A percentile compares a stretch with the other conserved stretches of the same genome.
Conservation (phyloP, 2,329 filamentous ascomycete species). For the Neonectria coccinea region DNA sequence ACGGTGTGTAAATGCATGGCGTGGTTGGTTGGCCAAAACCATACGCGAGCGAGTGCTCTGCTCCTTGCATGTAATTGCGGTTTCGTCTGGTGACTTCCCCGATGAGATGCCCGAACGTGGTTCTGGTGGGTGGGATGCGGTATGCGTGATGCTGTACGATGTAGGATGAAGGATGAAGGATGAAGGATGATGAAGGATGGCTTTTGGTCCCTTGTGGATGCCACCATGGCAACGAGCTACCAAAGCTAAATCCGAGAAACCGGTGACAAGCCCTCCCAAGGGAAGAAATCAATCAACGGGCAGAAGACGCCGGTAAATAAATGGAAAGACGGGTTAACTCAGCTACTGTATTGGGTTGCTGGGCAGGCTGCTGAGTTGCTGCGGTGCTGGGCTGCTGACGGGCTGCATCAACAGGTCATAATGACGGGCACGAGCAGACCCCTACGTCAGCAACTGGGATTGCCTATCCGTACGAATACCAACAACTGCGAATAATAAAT, state of each 20-base stretch:
- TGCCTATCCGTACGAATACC: too few species aligned
- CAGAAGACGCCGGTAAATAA: not conserved
- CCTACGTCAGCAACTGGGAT: not conserved
- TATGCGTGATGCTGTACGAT: not conserved
- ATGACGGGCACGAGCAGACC: not conserved
- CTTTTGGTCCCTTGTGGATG: not conserved
- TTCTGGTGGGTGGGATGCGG: not conserved
- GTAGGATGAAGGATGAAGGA: not conserved
- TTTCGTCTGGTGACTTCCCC: not conserved
- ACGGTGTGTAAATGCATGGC: slow-evolving; percentile 8
- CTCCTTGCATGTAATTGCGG: not conserved
- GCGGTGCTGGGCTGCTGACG: slow-evolving; percentile 16
- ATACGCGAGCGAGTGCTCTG: not conserved
- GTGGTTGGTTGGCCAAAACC: not conserved
- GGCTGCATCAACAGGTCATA: slow-evolving; percentile 13
- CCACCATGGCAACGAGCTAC: not conserved
- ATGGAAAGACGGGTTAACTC: not conserved
- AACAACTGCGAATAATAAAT: too few species aligned
- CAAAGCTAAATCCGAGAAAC: not conserved
- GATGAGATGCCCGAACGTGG: slow-evolving; percentile 4
- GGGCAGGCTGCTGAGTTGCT: too few species aligned
- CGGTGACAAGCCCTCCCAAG: not conserved
- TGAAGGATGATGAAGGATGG: not conserved
- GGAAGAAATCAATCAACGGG: not conserved
- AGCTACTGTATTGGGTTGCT: not conserved